These are phyloP conservation scores for Beauveria varroae DNA, from an alignment of 2,329 filamentous ascomycete species.

Conservation along the genomic window DNA sequence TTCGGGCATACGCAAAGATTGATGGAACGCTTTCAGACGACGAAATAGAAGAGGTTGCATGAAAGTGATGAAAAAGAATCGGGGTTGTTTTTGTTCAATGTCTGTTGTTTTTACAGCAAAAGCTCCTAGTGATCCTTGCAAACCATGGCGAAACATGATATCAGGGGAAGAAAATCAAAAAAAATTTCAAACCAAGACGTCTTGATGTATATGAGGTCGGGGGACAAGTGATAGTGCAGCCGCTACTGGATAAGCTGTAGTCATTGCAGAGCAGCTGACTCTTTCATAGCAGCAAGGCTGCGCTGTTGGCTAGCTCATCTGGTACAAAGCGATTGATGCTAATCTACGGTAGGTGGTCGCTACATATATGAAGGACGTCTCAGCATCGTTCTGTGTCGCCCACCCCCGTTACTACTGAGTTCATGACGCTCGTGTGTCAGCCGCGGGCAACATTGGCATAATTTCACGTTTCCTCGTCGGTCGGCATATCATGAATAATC, in stretches of 20 bases:
- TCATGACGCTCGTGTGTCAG: too few relatives aligned
- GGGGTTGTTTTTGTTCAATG: constrained; percentile 1
- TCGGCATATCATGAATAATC: background rate
- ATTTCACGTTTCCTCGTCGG: background rate
- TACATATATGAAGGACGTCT: too few relatives aligned
- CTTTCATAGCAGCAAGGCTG: too few relatives aligned
- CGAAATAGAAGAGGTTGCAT: background rate
- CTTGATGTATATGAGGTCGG: background rate
- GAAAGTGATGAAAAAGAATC: background rate
- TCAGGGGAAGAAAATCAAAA: background rate
- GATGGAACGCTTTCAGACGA: constrained; percentile 3
- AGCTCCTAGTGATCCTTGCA: background rate
- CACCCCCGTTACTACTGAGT: too few relatives aligned
- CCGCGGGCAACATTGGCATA: background rate
- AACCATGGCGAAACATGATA: constrained; percentile 1
- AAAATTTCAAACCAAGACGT: background rate
- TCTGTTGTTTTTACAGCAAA: background rate
- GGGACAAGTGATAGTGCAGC: background rate
- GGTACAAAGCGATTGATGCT: too few relatives aligned
- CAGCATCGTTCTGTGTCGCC: too few relatives aligned
- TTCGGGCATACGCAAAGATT: background rate
- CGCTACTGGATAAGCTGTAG: background rate
- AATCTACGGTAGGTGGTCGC: too few relatives aligned
- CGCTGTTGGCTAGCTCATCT: too few relatives aligned
- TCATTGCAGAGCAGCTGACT: background rate